phyloP scores from a whole-genome alignment of 257 asterid species.

The Misopates orontium region DNA sequence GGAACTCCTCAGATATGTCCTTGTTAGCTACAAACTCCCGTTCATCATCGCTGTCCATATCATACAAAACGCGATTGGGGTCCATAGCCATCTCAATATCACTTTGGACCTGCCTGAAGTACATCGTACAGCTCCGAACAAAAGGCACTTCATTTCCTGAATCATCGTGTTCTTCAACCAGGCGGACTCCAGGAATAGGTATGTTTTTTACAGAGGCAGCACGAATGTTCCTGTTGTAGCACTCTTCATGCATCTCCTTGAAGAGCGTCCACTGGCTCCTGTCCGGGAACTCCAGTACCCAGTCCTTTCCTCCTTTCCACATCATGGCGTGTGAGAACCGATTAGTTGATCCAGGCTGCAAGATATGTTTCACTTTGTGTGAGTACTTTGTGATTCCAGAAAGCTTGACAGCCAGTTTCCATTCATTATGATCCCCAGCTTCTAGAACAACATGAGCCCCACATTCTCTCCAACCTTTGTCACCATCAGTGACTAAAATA shows the following conservation, averaged over 20 bases:
- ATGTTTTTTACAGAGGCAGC: conserved; percentile 94
- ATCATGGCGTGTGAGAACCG: conserved; percentile 96
- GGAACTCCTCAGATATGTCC: conserved; percentile 65
- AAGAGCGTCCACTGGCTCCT: conserved; percentile 88
- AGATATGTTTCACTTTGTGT: conserved; percentile 64
- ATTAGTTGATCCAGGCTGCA: conserved; percentile 90
- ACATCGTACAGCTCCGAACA: conserved; percentile 54
- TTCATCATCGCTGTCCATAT: conserved; percentile 96
- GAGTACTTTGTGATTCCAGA: conserved; percentile 75
- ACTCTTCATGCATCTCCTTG: conserved; percentile 95
- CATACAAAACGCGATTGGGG: conserved; percentile 68
- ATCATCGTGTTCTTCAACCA: conserved; percentile 65
- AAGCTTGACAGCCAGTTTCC: conserved; percentile 76
- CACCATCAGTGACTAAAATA: conserved; percentile 68
- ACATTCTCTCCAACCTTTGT: conserved; percentile 92
- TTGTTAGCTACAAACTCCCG: conserved; percentile 54
- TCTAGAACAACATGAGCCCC: conserved; percentile 78
- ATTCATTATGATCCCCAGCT: conserved; percentile 77
- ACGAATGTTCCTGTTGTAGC: conserved; percentile 84
- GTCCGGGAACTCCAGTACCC: conserved; percentile 92
- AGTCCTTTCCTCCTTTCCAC: conserved; percentile 99
- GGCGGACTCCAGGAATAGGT: conserved; percentile 91
- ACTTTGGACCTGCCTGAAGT: conserved; percentile 73
- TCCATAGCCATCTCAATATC: conserved; percentile 94
- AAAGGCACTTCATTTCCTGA: conserved; percentile 49